Evolutionary conservation across 2,329 filamentous ascomycete genomes (phyloP), one percentile per base, ranked within the genome.

Genomic region (Aspergillus novoparasiticus): DNA sequence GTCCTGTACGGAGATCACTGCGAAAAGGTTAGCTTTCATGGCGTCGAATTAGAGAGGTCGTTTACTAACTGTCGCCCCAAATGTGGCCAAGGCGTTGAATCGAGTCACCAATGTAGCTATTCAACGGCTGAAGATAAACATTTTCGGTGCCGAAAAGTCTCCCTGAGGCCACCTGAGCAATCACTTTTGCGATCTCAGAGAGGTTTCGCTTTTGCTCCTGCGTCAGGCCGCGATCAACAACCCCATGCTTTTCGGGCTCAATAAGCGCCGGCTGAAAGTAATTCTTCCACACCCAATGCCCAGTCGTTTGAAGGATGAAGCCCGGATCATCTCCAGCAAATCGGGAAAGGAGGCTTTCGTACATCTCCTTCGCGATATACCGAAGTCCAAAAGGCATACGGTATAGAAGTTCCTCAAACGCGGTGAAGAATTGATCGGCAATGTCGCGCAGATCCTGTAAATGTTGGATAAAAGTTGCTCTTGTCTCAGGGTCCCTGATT

Each of bases 171-270:
- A 97, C 89, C 78, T 99, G 96, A 36, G 92, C 85, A 14, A 99
- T 85, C 0, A 99, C 93, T 79, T 97, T 97, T 63, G 91, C 89
- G 23, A 99, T 93, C 76, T 97, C 94, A 36, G 88, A 85, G 34
- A 99, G 81, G 72, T 99, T 99, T 61, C 93, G 89, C 83, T 96
- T 97, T 79, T 98, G 94, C 34, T 96, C 86, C 43, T 94, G 94
- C 62, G 92, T 93, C 51, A 99, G 82, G 32, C 91, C 89, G 74
- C 92, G 92, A 76, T 98, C 95, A 58, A 97, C 89, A 2, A 98
- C 93, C 23, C 95, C 95, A 72, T 93, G 93, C 71, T 94, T 93
- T 77, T 99, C 94, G 0, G 95, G 95, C 64, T 93, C 88, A n/a
- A 90, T 84, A 54, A 99, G 82, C 1, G 94, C 93, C 59, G 95